phyloP scores from a whole-genome alignment of 148 eudicot species.

The Limonium bicolor region DNA sequence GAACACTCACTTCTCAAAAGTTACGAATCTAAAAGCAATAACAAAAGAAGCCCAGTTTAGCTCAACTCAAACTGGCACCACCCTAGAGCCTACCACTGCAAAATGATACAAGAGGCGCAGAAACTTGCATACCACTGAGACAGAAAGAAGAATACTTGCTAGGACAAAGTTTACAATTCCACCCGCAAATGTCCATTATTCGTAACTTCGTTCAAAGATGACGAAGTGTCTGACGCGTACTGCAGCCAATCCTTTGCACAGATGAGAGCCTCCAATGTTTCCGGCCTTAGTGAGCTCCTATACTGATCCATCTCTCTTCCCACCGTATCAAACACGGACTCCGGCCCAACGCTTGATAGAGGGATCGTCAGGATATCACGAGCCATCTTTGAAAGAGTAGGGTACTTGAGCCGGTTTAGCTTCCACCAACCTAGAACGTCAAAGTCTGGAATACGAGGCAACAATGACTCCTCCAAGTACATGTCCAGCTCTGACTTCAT shows the following conservation, averaged over 20 bases:
- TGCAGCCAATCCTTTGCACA: constrained; percentile 94
- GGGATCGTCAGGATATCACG: constrained; percentile 56
- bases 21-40: too few relatives aligned
- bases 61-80: too few relatives aligned
- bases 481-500: constrained; percentile 57
- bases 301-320: constrained; percentile 62
- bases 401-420: constrained; percentile 34
- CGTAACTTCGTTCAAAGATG: too few relatives aligned
- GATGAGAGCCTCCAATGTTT: constrained; percentile 78
- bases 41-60: too few relatives aligned
- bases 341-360: constrained; percentile 40
- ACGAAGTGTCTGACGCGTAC: too few relatives aligned
- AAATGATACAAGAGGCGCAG: too few relatives aligned
- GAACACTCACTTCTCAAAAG: too few relatives aligned
- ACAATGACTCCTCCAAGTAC: constrained; percentile 52
- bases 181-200: too few relatives aligned
- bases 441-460: constrained; percentile 38
- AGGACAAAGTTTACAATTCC: too few relatives aligned
- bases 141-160: too few relatives aligned
- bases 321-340: constrained; percentile 37
- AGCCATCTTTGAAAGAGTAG: constrained; percentile 70
- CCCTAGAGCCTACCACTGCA: too few relatives aligned
- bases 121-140: too few relatives aligned
- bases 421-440: constrained; percentile 91
- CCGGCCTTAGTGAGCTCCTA: constrained; percentile 64